Percentiles rank a stretch among this genome's conserved stretches.
Conservation (phyloP, 345 rosid genomes). For the Aquilaria yunnanensis region DNA sequence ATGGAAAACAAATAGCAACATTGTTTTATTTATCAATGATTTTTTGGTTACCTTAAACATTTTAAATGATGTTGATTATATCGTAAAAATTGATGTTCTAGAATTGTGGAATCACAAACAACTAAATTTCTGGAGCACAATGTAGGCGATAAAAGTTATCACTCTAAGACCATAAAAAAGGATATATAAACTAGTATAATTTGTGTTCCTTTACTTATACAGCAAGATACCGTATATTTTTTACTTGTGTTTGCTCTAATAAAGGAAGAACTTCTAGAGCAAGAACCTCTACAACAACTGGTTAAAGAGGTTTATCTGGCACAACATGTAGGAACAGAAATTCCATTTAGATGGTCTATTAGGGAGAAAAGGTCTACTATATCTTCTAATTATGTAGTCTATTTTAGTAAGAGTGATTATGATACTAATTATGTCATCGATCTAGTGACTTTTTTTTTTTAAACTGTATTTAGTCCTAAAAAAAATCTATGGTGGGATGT, state of each 20-base stretch:
- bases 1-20: not conserved
- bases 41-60: not conserved
- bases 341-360: not conserved
- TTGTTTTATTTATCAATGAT: not conserved
- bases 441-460: not conserved
- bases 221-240: not conserved
- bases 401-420: not conserved
- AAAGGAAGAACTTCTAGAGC: not conserved
- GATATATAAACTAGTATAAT: too few species aligned
- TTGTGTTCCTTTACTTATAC: not conserved
- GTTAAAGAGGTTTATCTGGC: too few species aligned
- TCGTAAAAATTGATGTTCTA: not conserved
- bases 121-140: too few species aligned
- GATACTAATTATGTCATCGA: not conserved
- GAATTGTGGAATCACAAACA: too few species aligned
- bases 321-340: too few species aligned
- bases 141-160: too few species aligned
- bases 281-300: not conserved
- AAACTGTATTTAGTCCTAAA: not conserved
- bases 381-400: not conserved
- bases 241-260: not conserved
- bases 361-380: not conserved
- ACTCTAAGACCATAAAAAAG: too few species aligned
- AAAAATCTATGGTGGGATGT: not conserved
- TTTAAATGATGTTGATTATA: not conserved